Percentiles rank a stretch among this genome's conserved stretches.
phyloP scores from a whole-genome alignment of 116 monocot genomes.

The Phalaenopsis hybrid region DNA sequence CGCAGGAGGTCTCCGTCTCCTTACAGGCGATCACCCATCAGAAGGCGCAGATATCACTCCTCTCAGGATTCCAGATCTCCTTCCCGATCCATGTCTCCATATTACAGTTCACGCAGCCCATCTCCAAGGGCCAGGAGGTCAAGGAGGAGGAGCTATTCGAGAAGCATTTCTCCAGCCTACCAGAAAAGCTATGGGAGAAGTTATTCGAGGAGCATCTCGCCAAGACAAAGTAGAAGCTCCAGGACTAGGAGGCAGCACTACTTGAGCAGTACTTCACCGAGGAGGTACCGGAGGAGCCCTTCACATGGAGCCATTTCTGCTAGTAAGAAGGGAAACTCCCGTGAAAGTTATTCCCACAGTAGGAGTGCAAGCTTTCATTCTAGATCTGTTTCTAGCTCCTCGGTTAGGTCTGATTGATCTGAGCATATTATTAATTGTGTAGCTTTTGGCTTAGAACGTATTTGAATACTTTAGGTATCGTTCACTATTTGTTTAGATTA shows the following conservation, averaged over 20 bases:
- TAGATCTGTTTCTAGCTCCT: constrained; percentile 22
- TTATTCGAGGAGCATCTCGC: no score
- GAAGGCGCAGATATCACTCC: constrained; percentile 26
- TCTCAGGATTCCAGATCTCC: constrained; percentile 35
- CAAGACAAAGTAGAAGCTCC: no score
- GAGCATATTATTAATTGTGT: no score
- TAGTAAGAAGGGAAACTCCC: constrained; percentile 28
- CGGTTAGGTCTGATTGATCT: no score
- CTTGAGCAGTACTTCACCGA: no score
- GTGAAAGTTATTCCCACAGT: constrained; percentile 67
- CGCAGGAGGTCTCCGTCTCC: constrained; percentile 16
- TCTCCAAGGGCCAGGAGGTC: constrained; percentile 25
- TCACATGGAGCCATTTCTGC: constrained; percentile 7
- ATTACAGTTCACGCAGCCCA: constrained; percentile 18
- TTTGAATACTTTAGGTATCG: no score
- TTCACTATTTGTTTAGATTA: no score
- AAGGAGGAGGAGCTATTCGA: constrained; percentile 7
- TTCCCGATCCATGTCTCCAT: constrained; percentile 41
- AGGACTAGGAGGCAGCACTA: no score
- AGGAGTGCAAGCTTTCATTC: constrained; percentile 26
- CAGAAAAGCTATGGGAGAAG: not conserved
- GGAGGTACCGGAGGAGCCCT: no score
- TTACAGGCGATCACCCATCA: constrained; percentile 17
- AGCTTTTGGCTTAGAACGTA: no score
- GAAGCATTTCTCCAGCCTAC: constrained; percentile 18